Base-by-base conservation (phyloP, 306 rosid species). In the Pterocarpus macrocarpus region DNA sequence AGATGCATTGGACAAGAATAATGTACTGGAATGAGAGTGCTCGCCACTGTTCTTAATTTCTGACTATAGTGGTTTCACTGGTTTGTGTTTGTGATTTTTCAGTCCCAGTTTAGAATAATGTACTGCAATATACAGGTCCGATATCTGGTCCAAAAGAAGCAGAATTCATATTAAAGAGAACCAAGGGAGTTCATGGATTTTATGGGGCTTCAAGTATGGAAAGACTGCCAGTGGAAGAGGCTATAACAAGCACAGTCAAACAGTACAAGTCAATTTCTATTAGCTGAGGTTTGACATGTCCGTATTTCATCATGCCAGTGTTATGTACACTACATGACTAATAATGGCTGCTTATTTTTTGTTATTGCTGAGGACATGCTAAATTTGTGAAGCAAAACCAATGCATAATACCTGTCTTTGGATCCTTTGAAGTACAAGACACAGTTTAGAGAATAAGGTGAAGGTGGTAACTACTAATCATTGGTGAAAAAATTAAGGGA, bases 201-300 rank as follows among this genome's bases (percentile, higher is more conserved):
- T 95, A 92, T 76, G 98, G 98, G 11, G 97, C 97, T 47, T 95
- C 97, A 73, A 95, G 97, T 82, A 86, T 95, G 91, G 98, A 92
- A 88, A 95, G 97, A 84, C 86, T 95, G 71, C 97, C 97, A 0
- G 98, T 95, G 65, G 98, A 92, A 79, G 94, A 89, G 84, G 98
- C 98, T 35, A 92, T 95, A 80, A 92, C 95, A 47, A 87, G 75
- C 83, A 90, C 95, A 15, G 75, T 95, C 84, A 89, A 91, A 83
- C 87, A 87, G 53, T 91, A 90, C 89, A 92, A 95, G 84, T 89
- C 91, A 32, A 95, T 95, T 68, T 89, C 90, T 50, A 62, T 90
- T 56, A 61, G 33, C 43, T 95, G 86, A 90, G 86, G 74, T 85
- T 77, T 66, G 35, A 69, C 43, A 7, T 70, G 62, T 57, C 17